Percentiles rank a stretch among this genome's conserved stretches.
phyloP scores from a whole-genome alignment of 495 filamentous ascomycete species.

The Apodospora peruviana region DNA sequence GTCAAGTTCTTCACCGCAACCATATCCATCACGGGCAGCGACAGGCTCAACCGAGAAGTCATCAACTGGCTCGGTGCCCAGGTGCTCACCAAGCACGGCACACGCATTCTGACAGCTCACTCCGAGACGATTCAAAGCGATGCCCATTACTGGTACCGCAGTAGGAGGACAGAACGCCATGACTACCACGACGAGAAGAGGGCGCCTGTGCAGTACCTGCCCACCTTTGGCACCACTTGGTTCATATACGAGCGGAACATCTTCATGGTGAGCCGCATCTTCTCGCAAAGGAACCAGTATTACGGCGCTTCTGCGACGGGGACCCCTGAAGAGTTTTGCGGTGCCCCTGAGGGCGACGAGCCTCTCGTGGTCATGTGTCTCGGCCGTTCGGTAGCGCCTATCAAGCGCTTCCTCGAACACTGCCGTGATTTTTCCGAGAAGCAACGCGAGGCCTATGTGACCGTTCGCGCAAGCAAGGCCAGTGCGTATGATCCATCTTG shows the following conservation, averaged over 20 bases:
- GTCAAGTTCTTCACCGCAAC: conserved; percentile 36
- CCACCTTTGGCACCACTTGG: conserved; percentile 39
- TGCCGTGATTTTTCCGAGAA: conserved; percentile 43
- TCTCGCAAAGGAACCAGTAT: conserved; percentile 16
- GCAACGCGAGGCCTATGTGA: conserved; percentile 40
- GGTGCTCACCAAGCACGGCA: conserved; percentile 27
- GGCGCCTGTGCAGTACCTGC: conserved; percentile 38
- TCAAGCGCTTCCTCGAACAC: conserved; percentile 33
- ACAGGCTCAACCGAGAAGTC: conserved; percentile 38
- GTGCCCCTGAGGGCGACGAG: conserved; percentile 36
- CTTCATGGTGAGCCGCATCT: conserved; percentile 35
- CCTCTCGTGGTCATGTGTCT: conserved; percentile 42
- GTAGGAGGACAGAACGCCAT: conserved; percentile 28
- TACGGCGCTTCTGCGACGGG: conserved; percentile 7
- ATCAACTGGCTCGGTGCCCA: conserved; percentile 39
- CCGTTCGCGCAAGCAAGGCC: conserved; percentile 27
- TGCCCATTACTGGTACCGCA: conserved; percentile 17
- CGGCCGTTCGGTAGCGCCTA: conserved; percentile 40
- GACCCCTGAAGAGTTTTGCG: conserved; percentile 31
- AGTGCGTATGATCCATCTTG: conserved; percentile 27
- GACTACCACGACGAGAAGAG: conserved; percentile 37
- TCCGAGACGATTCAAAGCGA: conserved; percentile 30
- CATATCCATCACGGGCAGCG: conserved; percentile 33
- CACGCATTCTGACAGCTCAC: conserved; percentile 36
- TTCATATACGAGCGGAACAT: conserved; percentile 37